phyloP scores from a whole-genome alignment of 768 basidiomycete genomes.

The Lactarius hengduanensis region DNA sequence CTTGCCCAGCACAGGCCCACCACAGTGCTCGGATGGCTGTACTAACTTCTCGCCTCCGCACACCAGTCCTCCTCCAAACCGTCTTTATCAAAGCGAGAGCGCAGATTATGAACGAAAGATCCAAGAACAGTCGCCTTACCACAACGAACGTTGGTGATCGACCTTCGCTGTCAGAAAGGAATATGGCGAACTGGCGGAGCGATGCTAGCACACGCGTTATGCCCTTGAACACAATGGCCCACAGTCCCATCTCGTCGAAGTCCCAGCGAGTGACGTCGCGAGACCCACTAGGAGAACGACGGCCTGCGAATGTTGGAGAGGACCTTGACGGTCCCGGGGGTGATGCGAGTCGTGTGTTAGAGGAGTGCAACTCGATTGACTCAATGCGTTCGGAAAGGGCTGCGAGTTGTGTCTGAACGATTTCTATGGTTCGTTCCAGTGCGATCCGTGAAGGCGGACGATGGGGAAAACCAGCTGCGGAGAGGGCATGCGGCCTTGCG shows the following conservation, averaged over 20 bases:
- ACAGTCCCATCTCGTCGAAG: slow-evolving; percentile 70
- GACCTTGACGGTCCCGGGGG: slow-evolving; percentile 29
- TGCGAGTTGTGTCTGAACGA: slow-evolving; percentile 76
- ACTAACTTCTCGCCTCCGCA: slow-evolving; percentile 65
- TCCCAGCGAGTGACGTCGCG: slow-evolving; percentile 23
- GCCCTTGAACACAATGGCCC: slow-evolving; percentile 71
- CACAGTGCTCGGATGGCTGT: slow-evolving; percentile 65
- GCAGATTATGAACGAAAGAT: slow-evolving; percentile 70
- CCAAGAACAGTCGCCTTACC: slow-evolving; percentile 71
- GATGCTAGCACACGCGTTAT: slow-evolving; percentile 50
- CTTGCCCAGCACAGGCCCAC: slow-evolving; percentile 65
- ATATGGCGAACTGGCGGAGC: slow-evolving; percentile 50
- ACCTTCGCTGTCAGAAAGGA: slow-evolving; percentile 59
- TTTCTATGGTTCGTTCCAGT: slow-evolving; percentile 76
- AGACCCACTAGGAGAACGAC: slow-evolving; percentile 27
- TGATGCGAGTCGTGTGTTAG: slow-evolving; percentile 38
- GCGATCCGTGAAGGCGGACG: slow-evolving; percentile 50
- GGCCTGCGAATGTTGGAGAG: slow-evolving; percentile 35
- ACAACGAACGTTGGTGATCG: slow-evolving; percentile 67
- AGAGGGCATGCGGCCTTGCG: slow-evolving; percentile 29
- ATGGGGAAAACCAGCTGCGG: slow-evolving; percentile 30
- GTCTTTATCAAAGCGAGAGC: slow-evolving; percentile 56
- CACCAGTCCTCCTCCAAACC: slow-evolving; percentile 67
- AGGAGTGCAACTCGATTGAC: slow-evolving; percentile 47
- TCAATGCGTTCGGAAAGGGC: slow-evolving; percentile 72